These are phyloP conservation scores for Puccinellia tenuiflora DNA, from an alignment of 176 grass and related monocot genomes.

Conservation along the genomic window DNA sequence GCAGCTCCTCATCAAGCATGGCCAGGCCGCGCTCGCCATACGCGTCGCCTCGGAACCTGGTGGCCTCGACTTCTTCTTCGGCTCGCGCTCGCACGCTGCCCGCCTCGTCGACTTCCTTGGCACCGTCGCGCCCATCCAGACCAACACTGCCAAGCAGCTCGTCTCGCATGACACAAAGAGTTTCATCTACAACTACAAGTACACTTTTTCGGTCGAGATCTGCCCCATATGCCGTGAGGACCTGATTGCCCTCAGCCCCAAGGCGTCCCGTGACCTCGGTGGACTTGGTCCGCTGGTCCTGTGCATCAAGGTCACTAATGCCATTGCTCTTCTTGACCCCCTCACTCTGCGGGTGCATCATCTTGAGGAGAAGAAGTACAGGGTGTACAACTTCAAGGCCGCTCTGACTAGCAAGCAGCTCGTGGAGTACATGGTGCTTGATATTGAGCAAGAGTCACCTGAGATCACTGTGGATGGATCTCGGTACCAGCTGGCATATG, in stretches of 20 bases:
- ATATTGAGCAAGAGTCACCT: constrained; percentile 66
- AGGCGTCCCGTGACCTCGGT: constrained; percentile 59
- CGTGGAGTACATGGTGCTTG: constrained; percentile 81
- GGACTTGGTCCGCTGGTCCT: constrained; percentile 81
- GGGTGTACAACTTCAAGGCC: constrained; percentile 66
- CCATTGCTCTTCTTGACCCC: constrained; percentile 69
- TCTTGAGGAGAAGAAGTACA: constrained; percentile 76
- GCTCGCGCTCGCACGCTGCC: constrained; percentile 53
- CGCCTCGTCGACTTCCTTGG: constrained; percentile 78
- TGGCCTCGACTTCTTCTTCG: constrained; percentile 86
- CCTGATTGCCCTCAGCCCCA: constrained; percentile 66
- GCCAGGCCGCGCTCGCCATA: constrained; percentile 51
- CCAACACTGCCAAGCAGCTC: constrained; percentile 71
- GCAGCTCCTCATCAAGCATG: constrained; percentile 84
- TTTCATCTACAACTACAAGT: constrained; percentile 76
- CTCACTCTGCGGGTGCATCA: constrained; percentile 66
- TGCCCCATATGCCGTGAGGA: constrained; percentile 93
- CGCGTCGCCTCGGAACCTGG: constrained; percentile 46
- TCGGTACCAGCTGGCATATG: constrained; percentile 61
- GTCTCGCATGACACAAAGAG: constrained; percentile 85
- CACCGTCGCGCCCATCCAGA: constrained; percentile 59
- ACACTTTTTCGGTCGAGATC: constrained; percentile 90
- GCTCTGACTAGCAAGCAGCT: constrained; percentile 75
- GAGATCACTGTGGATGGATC: constrained; percentile 62
- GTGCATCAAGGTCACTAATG: constrained; percentile 69